Conservation (phyloP, 768 basidiomycete species). For the Scleroderma citrinum region DNA sequence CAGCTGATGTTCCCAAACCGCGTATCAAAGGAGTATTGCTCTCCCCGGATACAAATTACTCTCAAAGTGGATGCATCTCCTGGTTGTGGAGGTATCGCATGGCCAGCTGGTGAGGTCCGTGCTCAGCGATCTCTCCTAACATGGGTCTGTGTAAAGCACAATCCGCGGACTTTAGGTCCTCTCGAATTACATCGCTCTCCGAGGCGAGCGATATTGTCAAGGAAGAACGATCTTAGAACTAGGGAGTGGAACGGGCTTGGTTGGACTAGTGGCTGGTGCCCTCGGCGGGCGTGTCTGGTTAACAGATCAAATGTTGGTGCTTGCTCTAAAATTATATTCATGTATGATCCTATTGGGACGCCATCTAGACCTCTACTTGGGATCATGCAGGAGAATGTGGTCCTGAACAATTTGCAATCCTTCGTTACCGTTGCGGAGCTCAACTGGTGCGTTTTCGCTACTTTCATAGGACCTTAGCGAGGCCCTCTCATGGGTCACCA, state of each 20-base stretch:
- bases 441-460: conserved; percentile 57
- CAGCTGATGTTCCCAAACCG: conserved; percentile 33
- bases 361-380: conserved; percentile 59
- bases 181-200: conserved; percentile 63
- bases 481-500: too few relatives aligned
- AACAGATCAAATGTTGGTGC: conserved; percentile 85
- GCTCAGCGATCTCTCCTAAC: conserved; percentile 1
- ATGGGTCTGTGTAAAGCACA: neutral
- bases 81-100: conserved; percentile 88
- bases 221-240: conserved; percentile 70
- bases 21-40: conserved; percentile 1
- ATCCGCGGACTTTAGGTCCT: conserved; percentile 51
- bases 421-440: conserved; percentile 62
- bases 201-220: conserved; percentile 42
- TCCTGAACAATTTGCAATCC: conserved; percentile 52
- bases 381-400: conserved; percentile 74
- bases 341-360: conserved; percentile 6
- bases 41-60: conserved; percentile 29
- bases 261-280: conserved; percentile 76
- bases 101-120: conserved; percentile 86
- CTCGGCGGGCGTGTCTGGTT: conserved; percentile 69
- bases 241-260: conserved; percentile 88
- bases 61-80: conserved; percentile 74
- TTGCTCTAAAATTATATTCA: conserved; percentile 8
- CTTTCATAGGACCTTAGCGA: conserved; percentile 5